A percentile compares a stretch with the other conserved stretches of the same genome.
Conservation (phyloP, 177 flowering plant genomes). For the Telopea speciosissima region DNA sequence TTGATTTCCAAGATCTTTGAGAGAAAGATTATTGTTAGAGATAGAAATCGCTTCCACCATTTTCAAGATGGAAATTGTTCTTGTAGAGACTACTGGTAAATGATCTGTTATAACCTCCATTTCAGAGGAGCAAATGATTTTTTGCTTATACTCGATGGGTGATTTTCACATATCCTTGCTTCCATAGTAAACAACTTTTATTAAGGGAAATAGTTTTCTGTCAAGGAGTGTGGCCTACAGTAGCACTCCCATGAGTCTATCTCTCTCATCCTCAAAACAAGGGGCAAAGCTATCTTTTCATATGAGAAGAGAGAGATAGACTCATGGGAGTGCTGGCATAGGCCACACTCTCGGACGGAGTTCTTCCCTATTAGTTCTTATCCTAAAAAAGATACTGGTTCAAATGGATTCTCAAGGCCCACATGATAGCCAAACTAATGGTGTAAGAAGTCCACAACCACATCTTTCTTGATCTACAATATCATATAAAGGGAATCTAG, state of each 20-base stretch:
- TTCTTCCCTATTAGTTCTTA: not conserved
- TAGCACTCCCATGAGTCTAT: too few species aligned
- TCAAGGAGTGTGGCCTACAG: too few species aligned
- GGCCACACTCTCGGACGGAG: too few species aligned
- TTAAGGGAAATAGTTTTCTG: too few species aligned
- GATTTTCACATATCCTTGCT: not conserved
- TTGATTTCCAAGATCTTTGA: conserved; percentile 51
- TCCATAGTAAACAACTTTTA: not conserved
- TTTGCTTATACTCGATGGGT: not conserved
- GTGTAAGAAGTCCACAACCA: not conserved
- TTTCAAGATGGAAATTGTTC: conserved; percentile 78
- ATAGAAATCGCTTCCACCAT: conserved; percentile 70
- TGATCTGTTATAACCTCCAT: not conserved
- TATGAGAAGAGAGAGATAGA: too few species aligned
- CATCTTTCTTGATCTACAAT: not conserved
- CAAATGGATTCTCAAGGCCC: not conserved
- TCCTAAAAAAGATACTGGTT: not conserved
- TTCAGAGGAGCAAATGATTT: not conserved
- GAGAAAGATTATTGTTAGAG: conserved; percentile 59
- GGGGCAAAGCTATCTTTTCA: too few species aligned
- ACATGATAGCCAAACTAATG: not conserved
- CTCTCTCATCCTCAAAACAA: too few species aligned
- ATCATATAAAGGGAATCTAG: not conserved
- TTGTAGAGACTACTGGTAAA: conserved; percentile 80
- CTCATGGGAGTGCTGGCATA: too few species aligned